Conservation (phyloP, 148 eudicot genomes). For the Dianthus caryophyllus region DNA sequence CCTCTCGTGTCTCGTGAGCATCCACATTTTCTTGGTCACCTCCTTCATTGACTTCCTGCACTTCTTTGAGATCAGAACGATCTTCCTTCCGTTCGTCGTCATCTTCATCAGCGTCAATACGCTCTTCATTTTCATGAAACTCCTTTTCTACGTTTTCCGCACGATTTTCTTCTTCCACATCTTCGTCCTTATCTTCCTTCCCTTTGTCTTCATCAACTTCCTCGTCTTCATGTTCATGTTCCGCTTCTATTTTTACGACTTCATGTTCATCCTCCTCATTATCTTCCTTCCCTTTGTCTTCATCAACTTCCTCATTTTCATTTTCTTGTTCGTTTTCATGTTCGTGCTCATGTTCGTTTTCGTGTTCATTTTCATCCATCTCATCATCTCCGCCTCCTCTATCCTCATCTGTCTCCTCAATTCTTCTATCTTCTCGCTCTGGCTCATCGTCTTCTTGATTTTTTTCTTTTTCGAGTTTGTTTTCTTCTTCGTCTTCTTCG, state of each 20-base stretch:
- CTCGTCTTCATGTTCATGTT: constrained; percentile 38
- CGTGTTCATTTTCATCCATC: constrained; percentile 41
- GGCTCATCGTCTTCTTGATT: constrained; percentile 37
- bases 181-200: constrained; percentile 16
- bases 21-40: constrained; percentile 38
- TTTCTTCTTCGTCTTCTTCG: constrained; percentile 48
- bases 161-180: constrained; percentile 18
- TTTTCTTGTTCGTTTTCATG: constrained; percentile 25
- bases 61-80: constrained; percentile 21
- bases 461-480: constrained; percentile 40
- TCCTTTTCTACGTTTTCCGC: constrained; percentile 22
- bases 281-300: constrained; percentile 34
- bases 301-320: constrained; percentile 35
- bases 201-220: constrained; percentile 30
- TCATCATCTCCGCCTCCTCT: constrained; percentile 44
- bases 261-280: constrained; percentile 47
- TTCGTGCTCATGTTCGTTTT: too few species aligned
- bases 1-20: constrained; percentile 72
- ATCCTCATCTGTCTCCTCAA: constrained; percentile 29
- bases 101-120: constrained; percentile 19
- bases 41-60: constrained; percentile 19
- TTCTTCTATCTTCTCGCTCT: constrained; percentile 38
- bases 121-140: constrained; percentile 15
- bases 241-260: constrained; percentile 22
- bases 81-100: constrained; percentile 17